Percentiles rank a stretch among this genome's conserved stretches.
phyloP scores from a whole-genome alignment of 148 eudicot species.

The Cornus controversa region DNA sequence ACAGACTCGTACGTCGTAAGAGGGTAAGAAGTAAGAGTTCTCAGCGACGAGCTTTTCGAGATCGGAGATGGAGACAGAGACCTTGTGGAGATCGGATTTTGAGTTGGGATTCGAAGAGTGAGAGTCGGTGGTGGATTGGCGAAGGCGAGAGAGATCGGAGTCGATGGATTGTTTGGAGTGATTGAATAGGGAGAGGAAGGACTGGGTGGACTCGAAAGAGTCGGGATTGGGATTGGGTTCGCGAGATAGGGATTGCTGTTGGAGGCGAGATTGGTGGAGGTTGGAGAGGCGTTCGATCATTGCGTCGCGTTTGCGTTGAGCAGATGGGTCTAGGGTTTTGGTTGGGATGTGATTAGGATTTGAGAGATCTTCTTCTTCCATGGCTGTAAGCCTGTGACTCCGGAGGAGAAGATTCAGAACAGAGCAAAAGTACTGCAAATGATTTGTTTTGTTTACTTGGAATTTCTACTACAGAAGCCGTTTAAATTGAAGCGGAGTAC shows the following conservation, averaged over 20 bases:
- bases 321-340: background rate
- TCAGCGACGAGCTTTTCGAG: conserved; percentile 74
- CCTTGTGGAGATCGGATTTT: conserved; percentile 34
- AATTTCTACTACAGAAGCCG: too few relatives aligned
- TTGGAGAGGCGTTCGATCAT: conserved; percentile 75
- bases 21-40: conserved; percentile 66
- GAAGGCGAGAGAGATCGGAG: conserved; percentile 36
- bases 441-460: too few relatives aligned
- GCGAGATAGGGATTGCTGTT: conserved; percentile 18
- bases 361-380: background rate
- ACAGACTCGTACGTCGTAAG: conserved; percentile 73
- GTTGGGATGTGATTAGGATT: background rate
- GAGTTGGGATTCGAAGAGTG: conserved; percentile 6
- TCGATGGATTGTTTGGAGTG: conserved; percentile 53
- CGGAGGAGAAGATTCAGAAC: too few relatives aligned
- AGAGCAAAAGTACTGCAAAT: too few relatives aligned
- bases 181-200: conserved; percentile 59
- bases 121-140: conserved; percentile 25
- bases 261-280: conserved; percentile 40
- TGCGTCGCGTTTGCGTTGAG: conserved; percentile 49
- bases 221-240: conserved; percentile 29
- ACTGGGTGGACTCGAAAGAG: conserved; percentile 49
- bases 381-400: background rate
- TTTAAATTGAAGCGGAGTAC: too few relatives aligned
- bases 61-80: conserved; percentile 47